Evolutionary conservation across 1,139 yeast genomes (phyloP).

Genomic region (Lodderomyces theae): DNA sequence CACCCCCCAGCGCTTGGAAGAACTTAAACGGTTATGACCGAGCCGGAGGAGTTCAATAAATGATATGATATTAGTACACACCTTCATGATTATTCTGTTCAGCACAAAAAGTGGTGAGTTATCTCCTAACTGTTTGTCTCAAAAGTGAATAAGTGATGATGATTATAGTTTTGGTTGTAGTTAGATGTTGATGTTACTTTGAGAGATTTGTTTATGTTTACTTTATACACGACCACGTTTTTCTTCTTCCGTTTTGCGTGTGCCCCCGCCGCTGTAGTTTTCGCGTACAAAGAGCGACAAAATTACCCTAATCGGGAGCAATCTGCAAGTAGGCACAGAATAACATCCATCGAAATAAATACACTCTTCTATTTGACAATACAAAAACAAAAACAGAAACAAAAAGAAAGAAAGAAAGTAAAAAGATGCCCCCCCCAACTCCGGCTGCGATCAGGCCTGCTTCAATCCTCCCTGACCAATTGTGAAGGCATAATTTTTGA

Average conservation of each 20-base stretch:
- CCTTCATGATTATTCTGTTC: conserved; percentile 3
- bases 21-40: too few species aligned
- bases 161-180: neutral
- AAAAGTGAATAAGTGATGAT: too few species aligned
- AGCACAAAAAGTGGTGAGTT: too few species aligned
- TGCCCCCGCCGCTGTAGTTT: too few species aligned
- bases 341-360: too few species aligned
- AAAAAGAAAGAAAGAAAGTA: too few species aligned
- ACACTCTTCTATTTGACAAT: neutral
- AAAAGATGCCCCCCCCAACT: conserved; percentile 2
- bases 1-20: neutral
- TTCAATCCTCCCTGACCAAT: conserved; percentile 17
- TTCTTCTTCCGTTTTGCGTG: too few species aligned
- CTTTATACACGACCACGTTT: conserved; percentile 5
- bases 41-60: neutral
- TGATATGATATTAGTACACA: neutral
- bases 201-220: neutral
- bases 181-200: too few species aligned
- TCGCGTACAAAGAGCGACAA: neutral
- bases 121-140: too few species aligned
- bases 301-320: neutral
- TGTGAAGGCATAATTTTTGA: conserved; percentile 16
- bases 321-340: too few species aligned
- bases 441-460: conserved; percentile 4
- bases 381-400: neutral